Conservation (phyloP, 805 yeast species). For the Pichia ethanolica region DNA sequence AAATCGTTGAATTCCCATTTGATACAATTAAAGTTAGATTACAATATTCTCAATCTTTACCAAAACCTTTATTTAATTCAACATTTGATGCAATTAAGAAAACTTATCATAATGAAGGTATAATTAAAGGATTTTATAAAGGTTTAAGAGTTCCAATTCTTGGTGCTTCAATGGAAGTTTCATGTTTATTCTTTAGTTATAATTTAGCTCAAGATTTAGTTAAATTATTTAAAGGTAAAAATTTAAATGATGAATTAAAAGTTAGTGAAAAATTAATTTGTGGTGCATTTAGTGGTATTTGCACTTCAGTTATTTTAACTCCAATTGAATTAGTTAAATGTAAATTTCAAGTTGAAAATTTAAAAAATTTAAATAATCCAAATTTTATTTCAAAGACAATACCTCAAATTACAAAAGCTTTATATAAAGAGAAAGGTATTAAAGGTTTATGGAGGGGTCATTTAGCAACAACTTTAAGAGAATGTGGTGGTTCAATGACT, state of each 20-base stretch:
- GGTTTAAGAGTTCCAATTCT: conserved; percentile 76
- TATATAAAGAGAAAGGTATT: conserved; percentile 46
- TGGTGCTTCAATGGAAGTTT: conserved; percentile 89
- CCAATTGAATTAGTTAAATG: conserved; percentile 93
- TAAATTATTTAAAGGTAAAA: conserved; percentile 20
- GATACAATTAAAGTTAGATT: conserved; percentile 88
- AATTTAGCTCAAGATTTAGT: conserved; percentile 37
- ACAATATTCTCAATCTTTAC: conserved; percentile 60
- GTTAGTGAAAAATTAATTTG: conserved; percentile 37
- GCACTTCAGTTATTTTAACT: conserved; percentile 76
- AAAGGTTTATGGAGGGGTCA: conserved; percentile 85
- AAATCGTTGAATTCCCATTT: conserved; percentile 82
- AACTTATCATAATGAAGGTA: conserved; percentile 64
- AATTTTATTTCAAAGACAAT: conserved; percentile 22
- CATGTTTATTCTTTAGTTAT: conserved; percentile 67
- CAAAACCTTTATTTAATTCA: conserved; percentile 41
- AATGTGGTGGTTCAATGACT: conserved; percentile 82
- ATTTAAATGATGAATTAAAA: conserved; percentile 15
- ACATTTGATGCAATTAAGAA: conserved; percentile 59
- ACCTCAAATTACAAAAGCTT: conserved; percentile 31
- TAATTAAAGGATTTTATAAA: conserved; percentile 61
- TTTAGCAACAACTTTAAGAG: conserved; percentile 71
- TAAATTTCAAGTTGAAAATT: conserved; percentile 64
- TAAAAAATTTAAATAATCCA: conserved; percentile 18
- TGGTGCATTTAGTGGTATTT: conserved; percentile 79